phyloP scores from a whole-genome alignment of 768 basidiomycete species.

The Mycena olivaceomarginata region DNA sequence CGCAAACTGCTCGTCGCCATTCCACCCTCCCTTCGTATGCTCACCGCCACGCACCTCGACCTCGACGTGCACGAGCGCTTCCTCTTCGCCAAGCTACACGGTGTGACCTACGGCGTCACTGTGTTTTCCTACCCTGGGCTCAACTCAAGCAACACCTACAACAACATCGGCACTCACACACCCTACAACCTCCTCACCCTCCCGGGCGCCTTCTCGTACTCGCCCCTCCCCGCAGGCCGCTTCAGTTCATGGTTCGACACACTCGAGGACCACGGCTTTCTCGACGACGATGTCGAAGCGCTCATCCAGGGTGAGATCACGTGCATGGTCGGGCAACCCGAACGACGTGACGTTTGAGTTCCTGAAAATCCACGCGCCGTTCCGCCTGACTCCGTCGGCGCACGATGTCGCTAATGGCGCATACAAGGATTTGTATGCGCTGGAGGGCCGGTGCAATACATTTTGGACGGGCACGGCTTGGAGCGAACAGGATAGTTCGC shows the following conservation, averaged over 20 bases:
- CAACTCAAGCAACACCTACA: conserved; percentile 10
- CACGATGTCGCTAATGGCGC: conserved; percentile 8
- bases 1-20: conserved; percentile 33
- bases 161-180: conserved; percentile 23
- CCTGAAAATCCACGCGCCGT: conserved; percentile 25
- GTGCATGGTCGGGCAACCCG: conserved; percentile 2
- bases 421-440: conserved; percentile 30
- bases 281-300: neutral
- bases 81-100: conserved; percentile 11
- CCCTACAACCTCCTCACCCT: conserved; percentile 2
- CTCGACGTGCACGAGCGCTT: conserved; percentile 22
- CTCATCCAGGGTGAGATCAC: conserved; percentile 7
- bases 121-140: conserved; percentile 11
- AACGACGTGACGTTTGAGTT: conserved; percentile 20
- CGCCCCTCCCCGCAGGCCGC: conserved; percentile 15
- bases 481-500: conserved; percentile 22
- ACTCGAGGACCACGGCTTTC: neutral
- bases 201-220: neutral
- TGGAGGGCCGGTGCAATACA: conserved; percentile 25
- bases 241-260: conserved; percentile 19
- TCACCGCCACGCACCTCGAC: conserved; percentile 12
- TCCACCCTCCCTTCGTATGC: conserved; percentile 18
- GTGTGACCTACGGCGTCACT: conserved; percentile 24
- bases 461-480: conserved; percentile 26
- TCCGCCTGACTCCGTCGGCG: neutral